Base-by-base conservation (phyloP, 192 early-diverging fungal species). In the Funneliformis geosporum region DNA sequence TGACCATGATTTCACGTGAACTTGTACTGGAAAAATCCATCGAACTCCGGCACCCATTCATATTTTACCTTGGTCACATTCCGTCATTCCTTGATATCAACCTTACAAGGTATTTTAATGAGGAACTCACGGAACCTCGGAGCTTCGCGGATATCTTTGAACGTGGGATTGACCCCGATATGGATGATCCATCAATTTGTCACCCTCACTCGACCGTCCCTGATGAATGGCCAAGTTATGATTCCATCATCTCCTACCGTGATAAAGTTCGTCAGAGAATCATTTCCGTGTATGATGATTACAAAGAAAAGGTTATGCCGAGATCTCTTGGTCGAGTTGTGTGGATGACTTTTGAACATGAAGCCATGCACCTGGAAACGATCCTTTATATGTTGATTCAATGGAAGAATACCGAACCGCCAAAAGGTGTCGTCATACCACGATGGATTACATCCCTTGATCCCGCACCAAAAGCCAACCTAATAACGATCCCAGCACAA, bases 281-380 rank as follows among this genome's bases (percentile, higher is more conserved):
- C 0, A 33, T 76, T 10, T 43, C 66, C 28, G 80, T 93, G 50
- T 60, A 95, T 9, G 76, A 87, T 16, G 79, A 75, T 11, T 39
- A 79, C 39, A 65, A 70, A 2, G n/a, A 50, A 21, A 81, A 79
- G 39, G 67, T 69, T 23, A 80, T 85, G 42, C 39, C 76, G 12
- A 82, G 83, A 38, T 76, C 84, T 33, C 33, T 90, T 42, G 89
- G 86, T 7, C 86, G 94, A 25, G 89, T 90, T 18, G 39, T 96
- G 27, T 95, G 89, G 89, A 96, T 98, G 95, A 86, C 87, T 14
- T 96, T 93, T 86, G 96, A 98, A 82, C 96, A 98, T 81, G 94
- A 98, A 77, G 95, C 92, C 1, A 93, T 97, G 95, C 96, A 98
- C 76, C 82, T 96, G 9, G 96, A 98, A 82, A 98, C 96, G 0